A percentile compares a stretch with the other conserved stretches of the same genome.
Conservation (phyloP, 2,329 filamentous ascomycete species). For the Orbilia oligospora region DNA sequence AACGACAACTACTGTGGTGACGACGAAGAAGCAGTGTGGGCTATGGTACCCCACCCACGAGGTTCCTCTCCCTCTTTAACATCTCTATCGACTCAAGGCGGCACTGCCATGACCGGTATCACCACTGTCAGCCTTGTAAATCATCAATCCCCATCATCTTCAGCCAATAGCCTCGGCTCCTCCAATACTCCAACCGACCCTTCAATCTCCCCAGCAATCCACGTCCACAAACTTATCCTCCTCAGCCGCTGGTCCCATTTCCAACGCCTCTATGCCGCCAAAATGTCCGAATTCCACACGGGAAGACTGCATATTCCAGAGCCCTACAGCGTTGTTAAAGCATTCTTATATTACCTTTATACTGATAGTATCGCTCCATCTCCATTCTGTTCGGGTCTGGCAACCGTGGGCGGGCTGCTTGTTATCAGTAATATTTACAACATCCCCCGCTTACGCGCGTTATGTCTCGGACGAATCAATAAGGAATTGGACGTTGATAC, state of each 20-base stretch:
- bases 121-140: slow-evolving; percentile 19
- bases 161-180: slow-evolving; percentile 44
- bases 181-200: slow-evolving; percentile 63
- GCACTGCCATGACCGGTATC: slow-evolving; percentile 20
- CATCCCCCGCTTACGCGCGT: slow-evolving; percentile 89
- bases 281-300: slow-evolving; percentile 98
- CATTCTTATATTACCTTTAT: slow-evolving; percentile 96
- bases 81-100: slow-evolving; percentile 26
- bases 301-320: slow-evolving; percentile 98
- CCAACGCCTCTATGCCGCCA: slow-evolving; percentile 87
- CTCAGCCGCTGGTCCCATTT: slow-evolving; percentile 98
- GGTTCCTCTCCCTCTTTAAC: slow-evolving; percentile 33
- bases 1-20: slow-evolving; percentile 78
- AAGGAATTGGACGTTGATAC: slow-evolving; percentile 95
- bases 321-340: slow-evolving; percentile 91
- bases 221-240: slow-evolving; percentile 94
- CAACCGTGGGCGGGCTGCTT: slow-evolving; percentile 91
- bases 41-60: slow-evolving; percentile 56
- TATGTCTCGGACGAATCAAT: slow-evolving; percentile 90
- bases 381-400: slow-evolving; percentile 75
- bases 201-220: slow-evolving; percentile 76
- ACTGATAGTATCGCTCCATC: slow-evolving; percentile 86
- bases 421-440: slow-evolving; percentile 99
- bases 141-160: slow-evolving; percentile 38
- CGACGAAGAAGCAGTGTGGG: slow-evolving; percentile 72